Evolutionary conservation across 495 filamentous ascomycete genomes (phyloP), one percentile per base, ranked within the genome.

Genomic region (Penicillium fimorum): DNA sequence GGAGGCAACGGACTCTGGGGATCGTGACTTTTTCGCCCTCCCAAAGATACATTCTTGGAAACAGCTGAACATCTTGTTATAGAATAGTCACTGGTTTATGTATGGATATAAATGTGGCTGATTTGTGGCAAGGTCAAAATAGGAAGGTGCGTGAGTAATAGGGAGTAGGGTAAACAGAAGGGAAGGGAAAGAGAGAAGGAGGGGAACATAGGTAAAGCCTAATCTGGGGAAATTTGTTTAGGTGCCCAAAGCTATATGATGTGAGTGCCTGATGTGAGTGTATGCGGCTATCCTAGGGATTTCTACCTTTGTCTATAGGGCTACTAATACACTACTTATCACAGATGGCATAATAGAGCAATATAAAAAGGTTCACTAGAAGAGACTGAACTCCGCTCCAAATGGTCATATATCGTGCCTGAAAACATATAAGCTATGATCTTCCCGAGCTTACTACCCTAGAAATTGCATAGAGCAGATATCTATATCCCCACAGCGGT

Each of bases 401-500:
- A 51, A 38, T 27, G 24, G 33, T 41, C 48, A 51, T 51, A 51
- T 41, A 51, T 51, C 48, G 32, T 51, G n/a, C 30, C 35, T 51
- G 24, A 41, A 41, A 29, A 11, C 32, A 50, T 30, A 41, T 51
- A 51, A 41, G 8, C 15, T 30, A 24, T 1, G n/a, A 22, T 10
- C 10, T 47, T 29, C 7, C n/a, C 17, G 15, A 29, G 18, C n/a
- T 12, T 22, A 29, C 13, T 15, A 25, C n/a, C 42, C 29, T 13
- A 32, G 13, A 22, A 22, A 20, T 10, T 27, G n/a, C 12, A 43
- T 4, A 18, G 15, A 42, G 13, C 13, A 9, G 18, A 11, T 18
- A 20, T 41, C 52, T 69, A 76, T 8, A 78, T 72, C 5, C 73
- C 73, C 38, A 75, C 70, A 5, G 70, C 67, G 9, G 68, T 64